Evolutionary conservation across 305 asterid species (phyloP), one percentile per base, ranked within the genome.

Genomic region (Fraxinus floribunda): DNA sequence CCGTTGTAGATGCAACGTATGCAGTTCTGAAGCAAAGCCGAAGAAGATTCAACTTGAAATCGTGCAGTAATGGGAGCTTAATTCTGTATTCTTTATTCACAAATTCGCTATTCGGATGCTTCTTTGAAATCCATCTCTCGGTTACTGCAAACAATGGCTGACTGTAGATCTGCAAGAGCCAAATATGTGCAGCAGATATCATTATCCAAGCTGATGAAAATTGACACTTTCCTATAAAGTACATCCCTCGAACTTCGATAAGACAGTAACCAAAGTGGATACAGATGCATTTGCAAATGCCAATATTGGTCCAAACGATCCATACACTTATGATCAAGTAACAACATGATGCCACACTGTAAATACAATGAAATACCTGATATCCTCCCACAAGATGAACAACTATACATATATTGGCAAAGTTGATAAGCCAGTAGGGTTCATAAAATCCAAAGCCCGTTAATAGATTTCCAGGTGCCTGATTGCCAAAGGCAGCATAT

Each of bases 1-100:
- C 93, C 1, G 92, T 90, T 3, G 94, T 89, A 3, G 96, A 90
- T 9, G 85, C 86, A 24, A 90, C 95, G 29, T 92, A 94, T 8
- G 76, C 82, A 5, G 92, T 90, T 44, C 97, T 82, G 44, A 91
- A 89, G 73, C 92, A 85, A 79, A 92, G 30, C 82, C 97, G 86
- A 81, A 88, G 88, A 22, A 90, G 36, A 80, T 88, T 92, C 85
- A 91, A 22, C 36, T 84, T 79, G 68, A 90, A 46, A 34, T 57
- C 82, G 0, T 91, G 90, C 77, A 94, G 4, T 30, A 78, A n/a
- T 0, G 93, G 92, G 15, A 91, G 89, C 77, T 89, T 88, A n/a
- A 90, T 4, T 18, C 22, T 79, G 10, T 81, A 83, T 30, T 76
- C 5, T 5, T 71, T 87, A 82, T 78, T 87, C 36, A 84, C 24